phyloP scores from a whole-genome alignment of 1,284 basidiomycete species.

The Ceraceosorus bombacis region DNA sequence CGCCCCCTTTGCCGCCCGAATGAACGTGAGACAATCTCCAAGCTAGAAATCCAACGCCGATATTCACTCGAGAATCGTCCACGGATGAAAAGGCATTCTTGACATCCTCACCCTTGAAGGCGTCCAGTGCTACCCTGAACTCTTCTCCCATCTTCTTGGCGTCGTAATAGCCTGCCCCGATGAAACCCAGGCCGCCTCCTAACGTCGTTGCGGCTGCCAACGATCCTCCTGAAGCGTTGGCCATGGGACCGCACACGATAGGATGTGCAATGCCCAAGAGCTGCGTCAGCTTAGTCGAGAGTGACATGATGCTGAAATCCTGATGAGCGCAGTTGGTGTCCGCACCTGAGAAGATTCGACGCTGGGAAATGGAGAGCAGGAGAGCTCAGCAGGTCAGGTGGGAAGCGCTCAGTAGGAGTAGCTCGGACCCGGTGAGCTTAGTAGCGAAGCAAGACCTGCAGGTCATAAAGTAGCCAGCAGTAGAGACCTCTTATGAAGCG shows the following conservation, averaged over 20 bases:
- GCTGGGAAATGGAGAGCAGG: too few relatives aligned
- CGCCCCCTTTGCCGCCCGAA: slow-evolving; percentile 7
- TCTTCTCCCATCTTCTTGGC: slow-evolving; percentile 21
- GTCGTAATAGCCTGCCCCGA: slow-evolving; percentile 40
- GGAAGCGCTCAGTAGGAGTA: too few relatives aligned
- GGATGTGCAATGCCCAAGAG: slow-evolving; percentile 13
- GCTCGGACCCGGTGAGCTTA: too few relatives aligned
- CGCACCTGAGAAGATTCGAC: too few relatives aligned
- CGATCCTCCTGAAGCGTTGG: slow-evolving; percentile 33
- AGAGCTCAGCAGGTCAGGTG: too few relatives aligned
- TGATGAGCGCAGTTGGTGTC: too few relatives aligned
- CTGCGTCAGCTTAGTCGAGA: slow-evolving; percentile 1
- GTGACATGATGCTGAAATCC: not conserved
- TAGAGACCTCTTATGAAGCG: too few relatives aligned
- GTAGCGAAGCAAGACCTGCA: too few relatives aligned
- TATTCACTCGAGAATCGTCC: slow-evolving; percentile 14
- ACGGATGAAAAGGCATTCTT: not conserved
- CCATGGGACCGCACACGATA: slow-evolving; percentile 40
- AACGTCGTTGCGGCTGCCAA: slow-evolving; percentile 34
- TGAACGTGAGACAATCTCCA: slow-evolving; percentile 34
- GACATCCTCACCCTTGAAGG: slow-evolving; percentile 2
- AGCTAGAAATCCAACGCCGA: slow-evolving; percentile 41
- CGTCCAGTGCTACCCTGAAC: slow-evolving; percentile 20
- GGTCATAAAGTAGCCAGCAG: too few relatives aligned
- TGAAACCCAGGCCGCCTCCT: slow-evolving; percentile 43